Evolutionary conservation across 305 asterid genomes (phyloP), one percentile per base, ranked within the genome.

Genomic region (Andrographis paniculata): DNA sequence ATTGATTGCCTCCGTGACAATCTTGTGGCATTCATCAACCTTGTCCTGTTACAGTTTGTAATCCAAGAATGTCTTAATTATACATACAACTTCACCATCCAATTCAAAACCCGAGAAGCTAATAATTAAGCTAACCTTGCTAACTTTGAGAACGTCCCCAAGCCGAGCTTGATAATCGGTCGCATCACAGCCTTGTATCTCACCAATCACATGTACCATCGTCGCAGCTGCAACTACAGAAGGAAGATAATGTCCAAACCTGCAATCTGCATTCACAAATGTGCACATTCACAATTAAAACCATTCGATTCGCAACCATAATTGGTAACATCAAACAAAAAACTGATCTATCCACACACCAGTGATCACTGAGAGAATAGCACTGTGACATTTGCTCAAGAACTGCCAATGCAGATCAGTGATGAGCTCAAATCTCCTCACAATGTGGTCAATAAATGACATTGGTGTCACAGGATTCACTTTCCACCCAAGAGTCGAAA

Each of bases 401-500:
- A 85, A 76, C 19, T 78, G 91, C 67, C 70, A 73, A 61, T 75
- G 82, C 41, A 62, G 75, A 46, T 70, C 65, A 51, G 42, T 56
- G 50, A 63, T 50, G 56, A 74, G 65, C 53, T 67, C 84, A 55
- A 82, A 76, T 66, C 97, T 78, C 76, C 97, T 82, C 10, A 63
- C 66, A 66, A 76, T 64, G 71, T 89, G 95, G 71, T 89, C 94
- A 55, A 85, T 48, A 65, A 73, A 89, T 0, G 91, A 69, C 27
- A 86, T 56, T 6, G 98, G 95, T 3, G 95, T 89, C 54, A 86
- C 95, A 0, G 74, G 86, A 59, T 75, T 79, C 87, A 80, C 79
- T 70, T 58, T 82, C 98, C 98, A 85, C 47, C 73, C 61, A 16
- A 85, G 77, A 5, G 88, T 66, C 4, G 93, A 76, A 41, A 89